phyloP scores from a whole-genome alignment of 2,329 filamentous ascomycete genomes.

The Aspergillus novoparasiticus region DNA sequence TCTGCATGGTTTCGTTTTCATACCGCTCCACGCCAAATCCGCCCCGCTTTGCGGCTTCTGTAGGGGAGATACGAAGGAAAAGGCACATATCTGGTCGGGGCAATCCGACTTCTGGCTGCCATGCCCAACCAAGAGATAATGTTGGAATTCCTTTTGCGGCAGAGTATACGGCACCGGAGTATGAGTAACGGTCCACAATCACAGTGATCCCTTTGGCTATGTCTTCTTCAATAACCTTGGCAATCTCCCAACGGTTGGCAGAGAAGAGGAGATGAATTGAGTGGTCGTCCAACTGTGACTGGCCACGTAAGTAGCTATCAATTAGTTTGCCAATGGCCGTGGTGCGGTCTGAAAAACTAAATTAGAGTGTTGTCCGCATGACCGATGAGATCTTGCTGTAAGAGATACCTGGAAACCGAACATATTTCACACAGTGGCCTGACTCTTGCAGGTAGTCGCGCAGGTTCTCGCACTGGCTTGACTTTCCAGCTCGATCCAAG shows the following conservation, averaged over 20 bases:
- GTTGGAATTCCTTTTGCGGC: slow-evolving; percentile 78
- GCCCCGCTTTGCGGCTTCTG: slow-evolving; percentile 72
- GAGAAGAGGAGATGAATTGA: slow-evolving; percentile 88
- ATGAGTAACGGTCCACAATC: slow-evolving; percentile 90
- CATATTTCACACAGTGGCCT: slow-evolving; percentile 58
- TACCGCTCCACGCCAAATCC: slow-evolving; percentile 90
- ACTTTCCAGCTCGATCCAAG: slow-evolving; percentile 87
- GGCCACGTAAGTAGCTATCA: slow-evolving; percentile 74
- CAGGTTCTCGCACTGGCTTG: slow-evolving; percentile 79
- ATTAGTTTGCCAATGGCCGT: slow-evolving; percentile 89
- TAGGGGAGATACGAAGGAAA: slow-evolving; percentile 79
- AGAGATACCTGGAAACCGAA: slow-evolving; percentile 66
- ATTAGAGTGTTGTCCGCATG: slow-evolving; percentile 5
- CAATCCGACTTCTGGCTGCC: slow-evolving; percentile 80
- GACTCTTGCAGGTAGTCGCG: slow-evolving; percentile 54
- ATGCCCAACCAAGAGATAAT: slow-evolving; percentile 76
- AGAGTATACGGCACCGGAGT: slow-evolving; percentile 90
- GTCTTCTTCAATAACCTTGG: slow-evolving; percentile 44
- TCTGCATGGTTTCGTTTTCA: slow-evolving; percentile 81
- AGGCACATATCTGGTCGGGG: slow-evolving; percentile 85
- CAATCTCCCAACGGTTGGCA: slow-evolving; percentile 83
- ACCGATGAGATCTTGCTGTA: neutral
- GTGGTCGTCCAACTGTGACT: slow-evolving; percentile 78
- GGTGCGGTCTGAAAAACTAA: slow-evolving; percentile 64
- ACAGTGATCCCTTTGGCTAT: slow-evolving; percentile 72